A percentile compares a stretch with the other conserved stretches of the same genome.
Evolutionary conservation across 1,284 basidiomycete species (phyloP).

Genomic region (Puccinia sorghi): DNA sequence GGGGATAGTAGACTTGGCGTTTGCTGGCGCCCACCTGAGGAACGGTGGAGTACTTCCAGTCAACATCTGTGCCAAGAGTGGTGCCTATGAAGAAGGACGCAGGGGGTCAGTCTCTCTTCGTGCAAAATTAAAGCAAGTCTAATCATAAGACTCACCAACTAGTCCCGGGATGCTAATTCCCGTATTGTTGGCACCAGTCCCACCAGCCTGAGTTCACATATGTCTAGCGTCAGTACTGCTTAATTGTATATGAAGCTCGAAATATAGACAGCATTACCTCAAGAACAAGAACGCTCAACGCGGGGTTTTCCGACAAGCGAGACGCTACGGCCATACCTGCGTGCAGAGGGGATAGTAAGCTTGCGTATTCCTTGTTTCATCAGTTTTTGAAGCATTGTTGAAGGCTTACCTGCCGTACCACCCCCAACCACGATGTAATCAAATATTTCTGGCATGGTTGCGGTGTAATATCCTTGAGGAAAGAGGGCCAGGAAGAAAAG

Average conservation of each 20-base stretch:
- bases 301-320: constrained; percentile 35
- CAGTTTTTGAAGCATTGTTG: too few relatives aligned
- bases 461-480: background rate
- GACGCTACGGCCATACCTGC: constrained; percentile 34
- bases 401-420: constrained; percentile 23
- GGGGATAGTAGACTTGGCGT: constrained; percentile 24
- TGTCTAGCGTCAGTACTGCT: background rate
- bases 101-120: background rate
- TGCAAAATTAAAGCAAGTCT: too few relatives aligned
- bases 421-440: constrained; percentile 45
- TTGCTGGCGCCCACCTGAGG: constrained; percentile 20
- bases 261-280: constrained; percentile 8
- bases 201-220: constrained; percentile 16
- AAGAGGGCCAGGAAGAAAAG: constrained; percentile 8
- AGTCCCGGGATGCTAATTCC: constrained; percentile 26
- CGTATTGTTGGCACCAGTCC: constrained; percentile 21
- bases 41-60: constrained; percentile 46
- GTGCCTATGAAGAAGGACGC: background rate
- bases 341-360: background rate
- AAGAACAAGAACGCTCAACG: constrained; percentile 25
- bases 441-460: constrained; percentile 22
- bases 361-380: too few relatives aligned
- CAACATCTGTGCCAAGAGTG: constrained; percentile 19
- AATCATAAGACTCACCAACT: background rate
- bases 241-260: background rate